These are phyloP conservation scores for Spirogloea muscicola DNA, from an alignment of 139 green algal species.

Conservation along the genomic window DNA sequence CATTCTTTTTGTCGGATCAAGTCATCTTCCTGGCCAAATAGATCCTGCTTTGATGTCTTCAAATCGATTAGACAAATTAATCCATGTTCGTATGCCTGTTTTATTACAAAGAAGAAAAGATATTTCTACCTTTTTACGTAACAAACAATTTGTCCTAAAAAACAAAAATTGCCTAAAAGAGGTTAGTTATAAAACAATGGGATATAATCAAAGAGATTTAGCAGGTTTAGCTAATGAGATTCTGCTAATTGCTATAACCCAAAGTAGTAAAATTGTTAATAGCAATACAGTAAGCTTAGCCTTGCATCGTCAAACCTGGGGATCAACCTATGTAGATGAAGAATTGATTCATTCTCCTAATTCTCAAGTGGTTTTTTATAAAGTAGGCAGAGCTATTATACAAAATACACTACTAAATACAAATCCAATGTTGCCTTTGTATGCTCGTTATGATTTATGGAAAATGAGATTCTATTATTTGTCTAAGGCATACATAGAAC, in stretches of 20 bases:
- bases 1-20: slow-evolving; percentile 2
- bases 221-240: slow-evolving; percentile 8
- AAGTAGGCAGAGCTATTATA: slow-evolving; percentile 2
- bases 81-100: neutral
- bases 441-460: slow-evolving; percentile 2
- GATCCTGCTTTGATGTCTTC: neutral
- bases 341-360: neutral
- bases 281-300: neutral
- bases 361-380: neutral
- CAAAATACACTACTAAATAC: slow-evolving; percentile 5
- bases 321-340: neutral
- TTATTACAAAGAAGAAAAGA: neutral
- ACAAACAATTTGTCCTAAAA: slow-evolving; percentile 3
- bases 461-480: slow-evolving; percentile 8
- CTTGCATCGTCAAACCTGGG: neutral
- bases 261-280: neutral
- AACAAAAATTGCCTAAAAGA: neutral
- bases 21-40: slow-evolving; percentile 2
- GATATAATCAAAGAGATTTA: slow-evolving; percentile 5
- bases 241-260: neutral
- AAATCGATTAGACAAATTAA: slow-evolving; percentile 5
- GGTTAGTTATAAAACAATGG: neutral
- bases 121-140: slow-evolving; percentile 2
- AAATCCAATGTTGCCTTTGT: slow-evolving; percentile 4
- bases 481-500: slow-evolving; percentile 1